A percentile compares a stretch with the other conserved stretches of the same genome.
Evolutionary conservation across 2,329 filamentous ascomycete species (phyloP).

Genomic region (Calonectria montana): DNA sequence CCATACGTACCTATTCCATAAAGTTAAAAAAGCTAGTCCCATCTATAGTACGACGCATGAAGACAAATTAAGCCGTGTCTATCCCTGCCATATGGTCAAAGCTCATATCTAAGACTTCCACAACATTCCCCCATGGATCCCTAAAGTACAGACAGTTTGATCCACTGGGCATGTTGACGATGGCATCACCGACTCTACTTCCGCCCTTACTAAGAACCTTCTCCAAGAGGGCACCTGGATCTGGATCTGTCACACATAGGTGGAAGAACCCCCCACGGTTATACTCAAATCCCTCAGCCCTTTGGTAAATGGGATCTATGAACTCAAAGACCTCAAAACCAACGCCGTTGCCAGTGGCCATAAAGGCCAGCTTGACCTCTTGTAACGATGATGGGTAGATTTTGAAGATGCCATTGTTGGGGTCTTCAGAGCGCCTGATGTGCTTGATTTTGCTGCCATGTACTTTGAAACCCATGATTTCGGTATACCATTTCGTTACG

Average conservation of each 20-base stretch:
- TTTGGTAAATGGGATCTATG: not conserved
- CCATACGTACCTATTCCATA: too few relatives aligned
- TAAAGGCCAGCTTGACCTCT: not conserved
- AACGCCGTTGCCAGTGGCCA: not conserved
- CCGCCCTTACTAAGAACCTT: not conserved
- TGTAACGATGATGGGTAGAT: not conserved
- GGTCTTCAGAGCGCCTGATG: not conserved
- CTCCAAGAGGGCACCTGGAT: not conserved
- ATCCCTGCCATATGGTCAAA: slow-evolving; percentile 1
- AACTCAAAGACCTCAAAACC: slow-evolving; percentile 9
- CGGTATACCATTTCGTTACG: not conserved
- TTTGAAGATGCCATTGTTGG: not conserved
- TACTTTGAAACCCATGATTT: not conserved
- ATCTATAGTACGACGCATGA: not conserved
- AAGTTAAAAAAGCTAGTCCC: too few relatives aligned
- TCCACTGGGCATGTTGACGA: not conserved
- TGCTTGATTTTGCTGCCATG: not conserved
- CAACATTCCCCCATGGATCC: not conserved
- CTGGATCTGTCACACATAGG: not conserved
- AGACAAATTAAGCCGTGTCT: not conserved
- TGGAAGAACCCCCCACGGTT: not conserved
- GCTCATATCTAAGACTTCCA: not conserved
- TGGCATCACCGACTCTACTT: not conserved
- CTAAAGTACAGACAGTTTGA: not conserved
- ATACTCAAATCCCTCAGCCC: not conserved